Evolutionary conservation across 2,329 filamentous ascomycete species (phyloP).

Genomic region (Beauveria asiatica): DNA sequence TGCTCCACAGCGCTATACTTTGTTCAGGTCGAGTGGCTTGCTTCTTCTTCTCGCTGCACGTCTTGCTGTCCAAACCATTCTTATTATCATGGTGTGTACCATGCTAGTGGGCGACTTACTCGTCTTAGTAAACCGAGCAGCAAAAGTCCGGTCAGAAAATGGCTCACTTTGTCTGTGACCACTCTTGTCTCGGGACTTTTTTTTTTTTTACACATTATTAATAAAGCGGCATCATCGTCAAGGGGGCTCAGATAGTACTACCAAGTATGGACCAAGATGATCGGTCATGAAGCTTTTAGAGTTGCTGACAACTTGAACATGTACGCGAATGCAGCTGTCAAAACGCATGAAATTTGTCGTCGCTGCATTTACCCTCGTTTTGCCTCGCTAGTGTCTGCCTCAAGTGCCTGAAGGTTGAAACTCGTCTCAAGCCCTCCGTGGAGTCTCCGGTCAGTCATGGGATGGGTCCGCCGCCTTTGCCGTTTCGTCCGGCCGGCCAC

Average conservation of each 20-base stretch:
- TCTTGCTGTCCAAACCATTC: neutral
- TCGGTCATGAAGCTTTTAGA: neutral
- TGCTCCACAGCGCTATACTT: constrained; percentile 4
- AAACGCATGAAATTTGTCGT: neutral
- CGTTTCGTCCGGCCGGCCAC: constrained; percentile 6
- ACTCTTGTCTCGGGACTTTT: neutral
- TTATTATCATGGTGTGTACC: neutral
- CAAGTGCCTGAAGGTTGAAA: neutral
- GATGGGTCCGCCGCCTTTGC: constrained; percentile 10
- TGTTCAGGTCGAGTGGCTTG: constrained; percentile 1
- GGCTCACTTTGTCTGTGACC: neutral
- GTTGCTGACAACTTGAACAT: neutral
- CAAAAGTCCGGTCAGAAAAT: neutral
- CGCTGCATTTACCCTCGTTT: neutral
- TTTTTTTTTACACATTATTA: no score
- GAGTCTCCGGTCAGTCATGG: neutral
- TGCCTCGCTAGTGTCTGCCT: neutral
- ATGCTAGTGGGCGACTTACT: neutral
- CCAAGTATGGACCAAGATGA: neutral
- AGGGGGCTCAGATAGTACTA: neutral
- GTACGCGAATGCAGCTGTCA: neutral
- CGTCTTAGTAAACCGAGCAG: neutral
- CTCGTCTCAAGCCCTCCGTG: constrained; percentile 6
- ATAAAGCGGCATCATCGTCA: neutral
- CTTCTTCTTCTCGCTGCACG: neutral